These are phyloP conservation scores for Notholithocarpus densiflorus DNA, from an alignment of 306 rosid genomes.

Conservation along the genomic window DNA sequence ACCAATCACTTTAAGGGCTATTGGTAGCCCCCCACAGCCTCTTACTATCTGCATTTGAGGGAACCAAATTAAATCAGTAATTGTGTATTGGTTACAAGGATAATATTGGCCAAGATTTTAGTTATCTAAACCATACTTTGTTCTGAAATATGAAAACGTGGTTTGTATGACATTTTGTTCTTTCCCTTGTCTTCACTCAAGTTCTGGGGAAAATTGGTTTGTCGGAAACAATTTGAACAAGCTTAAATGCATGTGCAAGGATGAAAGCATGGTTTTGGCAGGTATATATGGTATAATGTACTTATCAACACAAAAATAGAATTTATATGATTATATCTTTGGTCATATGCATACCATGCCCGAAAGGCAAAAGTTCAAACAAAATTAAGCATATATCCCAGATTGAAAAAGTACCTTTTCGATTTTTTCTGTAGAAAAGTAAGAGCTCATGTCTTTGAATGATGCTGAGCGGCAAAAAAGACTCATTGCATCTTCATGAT, in stretches of 20 bases:
- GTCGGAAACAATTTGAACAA: too few species aligned
- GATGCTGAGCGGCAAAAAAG: constrained; percentile 26
- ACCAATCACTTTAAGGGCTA: constrained; percentile 29
- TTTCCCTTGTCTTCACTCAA: too few species aligned
- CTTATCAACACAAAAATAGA: too few species aligned
- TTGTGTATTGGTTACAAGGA: background rate
- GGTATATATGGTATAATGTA: too few species aligned
- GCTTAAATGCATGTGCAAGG: too few species aligned
- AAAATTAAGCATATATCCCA: background rate
- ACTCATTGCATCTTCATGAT: constrained; percentile 13
- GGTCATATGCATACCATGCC: background rate
- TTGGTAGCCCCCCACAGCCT: constrained; percentile 25
- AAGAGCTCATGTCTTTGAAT: background rate
- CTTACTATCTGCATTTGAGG: constrained; percentile 26
- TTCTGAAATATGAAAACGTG: too few species aligned
- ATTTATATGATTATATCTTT: too few species aligned
- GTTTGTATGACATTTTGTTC: too few species aligned
- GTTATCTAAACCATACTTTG: background rate
- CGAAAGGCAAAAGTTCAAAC: background rate
- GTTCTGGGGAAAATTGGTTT: too few species aligned
- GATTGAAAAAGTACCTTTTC: constrained; percentile 3
- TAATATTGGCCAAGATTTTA: background rate
- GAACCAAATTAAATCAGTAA: background rate
- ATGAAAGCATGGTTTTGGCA: too few species aligned
- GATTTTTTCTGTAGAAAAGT: background rate